Conservation (phyloP, 2,329 filamentous ascomycete species). For the Talaromyces funiculosus region DNA sequence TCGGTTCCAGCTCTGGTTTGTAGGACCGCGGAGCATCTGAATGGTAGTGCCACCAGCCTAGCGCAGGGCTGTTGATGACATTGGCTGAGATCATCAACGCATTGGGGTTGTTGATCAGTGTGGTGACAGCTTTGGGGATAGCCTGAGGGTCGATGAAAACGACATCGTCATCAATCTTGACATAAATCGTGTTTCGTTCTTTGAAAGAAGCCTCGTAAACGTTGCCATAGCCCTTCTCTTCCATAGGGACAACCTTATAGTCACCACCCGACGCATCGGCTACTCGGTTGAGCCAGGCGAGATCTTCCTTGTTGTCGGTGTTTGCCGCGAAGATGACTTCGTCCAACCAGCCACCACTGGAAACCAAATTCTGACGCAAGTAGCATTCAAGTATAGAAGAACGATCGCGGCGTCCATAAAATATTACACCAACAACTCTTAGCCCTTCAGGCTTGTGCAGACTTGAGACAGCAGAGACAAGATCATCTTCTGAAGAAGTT, state of each 20-base stretch:
- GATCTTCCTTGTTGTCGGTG: slow-evolving; percentile 10
- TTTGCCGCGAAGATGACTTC: slow-evolving; percentile 13
- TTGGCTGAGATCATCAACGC: slow-evolving; percentile 13
- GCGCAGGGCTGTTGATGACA: slow-evolving; percentile 12
- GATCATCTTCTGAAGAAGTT: not conserved
- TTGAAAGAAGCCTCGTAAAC: slow-evolving; percentile 13
- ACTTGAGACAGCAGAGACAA: slow-evolving; percentile 1
- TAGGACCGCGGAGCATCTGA: slow-evolving; percentile 8
- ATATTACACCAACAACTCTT: slow-evolving; percentile 11
- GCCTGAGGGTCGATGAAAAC: slow-evolving; percentile 11
- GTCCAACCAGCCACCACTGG: slow-evolving; percentile 14
- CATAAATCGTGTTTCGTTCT: slow-evolving; percentile 11
- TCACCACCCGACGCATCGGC: slow-evolving; percentile 6
- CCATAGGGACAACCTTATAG: slow-evolving; percentile 11
- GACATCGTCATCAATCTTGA: slow-evolving; percentile 14
- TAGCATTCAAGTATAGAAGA: slow-evolving; percentile 14
- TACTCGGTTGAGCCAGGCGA: slow-evolving; percentile 11
- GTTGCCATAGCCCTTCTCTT: slow-evolving; percentile 13
- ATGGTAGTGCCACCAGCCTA: slow-evolving; percentile 15
- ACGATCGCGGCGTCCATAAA: slow-evolving; percentile 13
- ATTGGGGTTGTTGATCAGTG: slow-evolving; percentile 11
- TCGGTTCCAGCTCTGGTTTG: slow-evolving; percentile 11
- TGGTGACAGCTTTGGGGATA: slow-evolving; percentile 12
- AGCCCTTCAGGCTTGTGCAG: slow-evolving; percentile 8
- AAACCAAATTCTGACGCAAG: slow-evolving; percentile 12